Conservation (phyloP, 768 basidiomycete genomes). For the Leccinum truebloodii region DNA sequence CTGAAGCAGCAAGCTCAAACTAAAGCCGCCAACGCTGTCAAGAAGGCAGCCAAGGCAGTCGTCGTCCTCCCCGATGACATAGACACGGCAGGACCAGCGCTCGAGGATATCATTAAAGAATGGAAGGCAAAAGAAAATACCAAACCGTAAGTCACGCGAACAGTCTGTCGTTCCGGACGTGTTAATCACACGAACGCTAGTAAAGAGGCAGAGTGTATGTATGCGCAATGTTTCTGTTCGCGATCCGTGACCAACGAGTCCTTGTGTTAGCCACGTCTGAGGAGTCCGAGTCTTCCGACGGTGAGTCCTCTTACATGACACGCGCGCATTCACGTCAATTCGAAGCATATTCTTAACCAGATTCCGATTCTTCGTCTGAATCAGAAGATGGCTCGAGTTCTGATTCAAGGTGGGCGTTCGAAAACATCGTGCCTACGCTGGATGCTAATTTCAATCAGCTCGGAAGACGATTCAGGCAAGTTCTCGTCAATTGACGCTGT, state of each 20-base stretch:
- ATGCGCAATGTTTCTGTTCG: background rate
- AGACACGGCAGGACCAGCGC: slow-evolving; percentile 46
- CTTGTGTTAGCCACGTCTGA: slow-evolving; percentile 23
- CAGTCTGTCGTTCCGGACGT: background rate
- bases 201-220: slow-evolving; percentile 25
- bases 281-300: slow-evolving; percentile 27
- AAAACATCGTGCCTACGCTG: slow-evolving; percentile 8
- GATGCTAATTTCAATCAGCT: slow-evolving; percentile 15
- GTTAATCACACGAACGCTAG: slow-evolving; percentile 15
- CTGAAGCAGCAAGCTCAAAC: slow-evolving; percentile 61
- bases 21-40: slow-evolving; percentile 73
- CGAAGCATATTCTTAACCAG: slow-evolving; percentile 7
- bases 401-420: slow-evolving; percentile 24
- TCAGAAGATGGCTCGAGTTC: slow-evolving; percentile 28
- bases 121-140: slow-evolving; percentile 51
- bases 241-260: slow-evolving; percentile 9
- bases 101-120: slow-evolving; percentile 65
- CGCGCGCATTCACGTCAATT: background rate
- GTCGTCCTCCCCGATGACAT: slow-evolving; percentile 61
- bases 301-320: slow-evolving; percentile 12
- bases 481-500: slow-evolving; percentile 9
- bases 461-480: slow-evolving; percentile 21
- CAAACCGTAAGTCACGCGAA: slow-evolving; percentile 27
- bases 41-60: slow-evolving; percentile 66
- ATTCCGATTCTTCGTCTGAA: slow-evolving; percentile 18